Evolutionary conservation across 2,329 filamentous ascomycete genomes (phyloP).

Genomic region (Hyphodiscus sp.): DNA sequence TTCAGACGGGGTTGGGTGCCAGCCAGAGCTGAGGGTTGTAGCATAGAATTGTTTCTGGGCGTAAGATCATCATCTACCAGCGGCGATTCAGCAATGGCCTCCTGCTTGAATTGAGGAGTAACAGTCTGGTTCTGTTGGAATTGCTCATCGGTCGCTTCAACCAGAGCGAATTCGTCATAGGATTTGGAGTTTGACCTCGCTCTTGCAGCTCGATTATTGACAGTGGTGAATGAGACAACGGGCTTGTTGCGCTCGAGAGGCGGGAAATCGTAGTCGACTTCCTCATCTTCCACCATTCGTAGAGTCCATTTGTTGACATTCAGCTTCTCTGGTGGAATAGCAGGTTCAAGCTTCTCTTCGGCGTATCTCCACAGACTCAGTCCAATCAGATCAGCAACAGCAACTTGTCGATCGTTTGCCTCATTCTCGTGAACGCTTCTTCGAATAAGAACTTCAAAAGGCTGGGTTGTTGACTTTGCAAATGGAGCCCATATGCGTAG

Average conservation of each 20-base stretch:
- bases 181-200: constrained; percentile 65
- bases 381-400: constrained; percentile 75
- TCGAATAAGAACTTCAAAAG: constrained; percentile 66
- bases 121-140: constrained; percentile 62
- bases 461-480: constrained; percentile 55
- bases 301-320: constrained; percentile 80
- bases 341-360: constrained; percentile 67
- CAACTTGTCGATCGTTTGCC: constrained; percentile 54
- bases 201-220: constrained; percentile 61
- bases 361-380: constrained; percentile 72
- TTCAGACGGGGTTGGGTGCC: constrained; percentile 39
- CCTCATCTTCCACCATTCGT: constrained; percentile 77
- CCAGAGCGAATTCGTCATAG: constrained; percentile 77
- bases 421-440: constrained; percentile 64
- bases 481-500: constrained; percentile 74
- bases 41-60: constrained; percentile 28
- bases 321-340: constrained; percentile 56
- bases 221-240: constrained; percentile 73
- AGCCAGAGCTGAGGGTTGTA: constrained; percentile 26
- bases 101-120: constrained; percentile 60
- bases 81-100: constrained; percentile 34
- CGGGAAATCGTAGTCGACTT: constrained; percentile 80
- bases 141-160: constrained; percentile 62
- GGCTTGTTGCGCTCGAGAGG: constrained; percentile 68
- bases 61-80: constrained; percentile 37